Evolutionary conservation across 2,329 filamentous ascomycete genomes (phyloP), one percentile per base, ranked within the genome.

Genomic region (Monosporascus sp.): DNA sequence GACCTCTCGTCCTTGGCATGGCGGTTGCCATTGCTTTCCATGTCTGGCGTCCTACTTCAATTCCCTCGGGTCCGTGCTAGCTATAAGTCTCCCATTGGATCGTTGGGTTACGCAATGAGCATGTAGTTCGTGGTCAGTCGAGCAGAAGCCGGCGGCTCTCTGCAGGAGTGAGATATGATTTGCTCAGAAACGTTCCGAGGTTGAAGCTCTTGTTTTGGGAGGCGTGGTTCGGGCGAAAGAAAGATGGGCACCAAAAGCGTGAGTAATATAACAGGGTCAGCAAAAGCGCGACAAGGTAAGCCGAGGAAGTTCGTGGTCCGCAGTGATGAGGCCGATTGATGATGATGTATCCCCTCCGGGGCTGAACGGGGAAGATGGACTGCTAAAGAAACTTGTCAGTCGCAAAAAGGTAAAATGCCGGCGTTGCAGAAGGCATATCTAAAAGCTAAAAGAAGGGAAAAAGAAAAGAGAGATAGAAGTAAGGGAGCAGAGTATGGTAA

Each of bases 31-130:
- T 68, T 68, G 56, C 59, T 59, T 56, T 64, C 63, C 60, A 65
- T 66, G 58, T 60, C 58, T 63, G 52, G 55, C 55, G 58, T 62
- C 56, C 61, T 57, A 63, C 62, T 65, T 61, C 54, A 60, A 54
- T 60, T 57, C 54, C 54, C 51, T 63, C 63, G 66, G 68, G 66
- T 69, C 68, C 69, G 68, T 68, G 65, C 65, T 64, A 60, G 60
- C 60, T 58, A 63, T 57, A 55, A 62, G 60, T 63, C 58, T 72
- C 71, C 70, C 72, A 75, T 75, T 74, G 72, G 72, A 61, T 62
- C 67, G 64, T 62, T 62, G 63, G 65, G 72, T 74, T 73, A 74
- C 70, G 72, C 72, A 74, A 65, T 65, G 65, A 63, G 63, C 66
- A 65, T 72, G 70, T 66, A 69, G 66, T 70, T 70, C 66, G 69